These are phyloP conservation scores for Mycosarcoma mackinlayi DNA, from an alignment of 1,284 basidiomycete genomes.

Conservation along the genomic window DNA sequence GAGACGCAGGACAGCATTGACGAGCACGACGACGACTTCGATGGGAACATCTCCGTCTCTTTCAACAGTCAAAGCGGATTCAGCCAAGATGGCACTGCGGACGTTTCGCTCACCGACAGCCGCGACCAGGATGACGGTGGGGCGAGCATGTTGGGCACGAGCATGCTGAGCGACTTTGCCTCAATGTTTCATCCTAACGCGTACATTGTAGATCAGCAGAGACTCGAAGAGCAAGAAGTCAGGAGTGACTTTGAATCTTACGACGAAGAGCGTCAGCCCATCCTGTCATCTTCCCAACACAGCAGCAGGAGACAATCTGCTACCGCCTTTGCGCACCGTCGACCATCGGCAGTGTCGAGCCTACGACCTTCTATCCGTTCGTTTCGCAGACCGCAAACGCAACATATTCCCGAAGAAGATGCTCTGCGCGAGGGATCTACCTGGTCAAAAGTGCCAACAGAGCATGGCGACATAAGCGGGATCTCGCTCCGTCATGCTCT, in stretches of 20 bases:
- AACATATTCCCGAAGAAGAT: slow-evolving; percentile 24
- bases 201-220: slow-evolving; percentile 37
- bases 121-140: slow-evolving; percentile 20
- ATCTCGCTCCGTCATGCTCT: slow-evolving; percentile 48
- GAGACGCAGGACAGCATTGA: slow-evolving; percentile 27
- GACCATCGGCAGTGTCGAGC: slow-evolving; percentile 28
- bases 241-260: slow-evolving; percentile 28
- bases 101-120: slow-evolving; percentile 7
- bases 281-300: slow-evolving; percentile 15
- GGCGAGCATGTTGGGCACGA: slow-evolving; percentile 22
- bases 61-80: slow-evolving; percentile 14
- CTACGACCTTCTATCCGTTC: slow-evolving; percentile 17
- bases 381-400: slow-evolving; percentile 18
- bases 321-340: slow-evolving; percentile 20
- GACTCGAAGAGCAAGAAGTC: slow-evolving; percentile 23
- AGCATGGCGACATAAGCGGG: slow-evolving; percentile 24
- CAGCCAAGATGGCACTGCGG: slow-evolving; percentile 17
- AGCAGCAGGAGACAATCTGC: slow-evolving; percentile 18
- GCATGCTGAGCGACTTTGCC: slow-evolving; percentile 45
- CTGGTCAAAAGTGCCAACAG: slow-evolving; percentile 23
- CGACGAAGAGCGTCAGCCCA: slow-evolving; percentile 34
- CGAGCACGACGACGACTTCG: slow-evolving; percentile 7
- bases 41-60: not conserved
- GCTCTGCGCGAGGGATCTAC: slow-evolving; percentile 20
- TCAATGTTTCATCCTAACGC: slow-evolving; percentile 50